These are phyloP conservation scores for Aspergillus cavernicola DNA, from an alignment of 495 filamentous ascomycete species.

Conservation along the genomic window DNA sequence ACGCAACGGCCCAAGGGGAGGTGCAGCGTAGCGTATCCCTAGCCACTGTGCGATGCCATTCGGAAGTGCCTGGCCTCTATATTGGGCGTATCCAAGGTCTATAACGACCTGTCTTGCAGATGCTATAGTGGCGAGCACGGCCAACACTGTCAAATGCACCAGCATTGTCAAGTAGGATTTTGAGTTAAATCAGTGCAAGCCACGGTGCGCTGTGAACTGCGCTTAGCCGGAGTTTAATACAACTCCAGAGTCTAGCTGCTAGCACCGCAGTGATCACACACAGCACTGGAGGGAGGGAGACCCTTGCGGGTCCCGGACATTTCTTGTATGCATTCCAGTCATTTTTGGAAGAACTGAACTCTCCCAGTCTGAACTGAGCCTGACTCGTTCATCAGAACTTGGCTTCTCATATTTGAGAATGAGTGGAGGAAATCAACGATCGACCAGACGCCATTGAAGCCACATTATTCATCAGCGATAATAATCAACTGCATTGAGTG, in stretches of 20 bases:
- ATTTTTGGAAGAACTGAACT: neutral
- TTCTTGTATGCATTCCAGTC: too few relatives aligned
- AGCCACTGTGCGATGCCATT: conserved; percentile 60
- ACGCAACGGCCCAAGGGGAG: conserved; percentile 54
- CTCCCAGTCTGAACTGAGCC: too few relatives aligned
- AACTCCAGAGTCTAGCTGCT: too few relatives aligned
- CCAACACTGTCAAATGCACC: conserved; percentile 13
- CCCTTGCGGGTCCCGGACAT: neutral
- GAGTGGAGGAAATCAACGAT: too few relatives aligned
- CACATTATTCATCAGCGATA: too few relatives aligned
- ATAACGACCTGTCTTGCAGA: conserved; percentile 28
- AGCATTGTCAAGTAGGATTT: neutral
- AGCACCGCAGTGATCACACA: too few relatives aligned
- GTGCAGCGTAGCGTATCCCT: conserved; percentile 61
- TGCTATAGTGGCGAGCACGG: conserved; percentile 19
- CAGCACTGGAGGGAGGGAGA: neutral
- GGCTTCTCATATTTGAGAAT: too few relatives aligned
- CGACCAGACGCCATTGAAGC: too few relatives aligned
- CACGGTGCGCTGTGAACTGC: neutral
- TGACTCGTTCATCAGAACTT: too few relatives aligned
- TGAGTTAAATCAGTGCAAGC: neutral
- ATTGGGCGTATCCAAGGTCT: conserved; percentile 42
- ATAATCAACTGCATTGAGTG: too few relatives aligned
- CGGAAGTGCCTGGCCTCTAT: conserved; percentile 29
- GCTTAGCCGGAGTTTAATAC: neutral